Conservation (phyloP, 495 filamentous ascomycete genomes). For the Xylaria flabelliformis region DNA sequence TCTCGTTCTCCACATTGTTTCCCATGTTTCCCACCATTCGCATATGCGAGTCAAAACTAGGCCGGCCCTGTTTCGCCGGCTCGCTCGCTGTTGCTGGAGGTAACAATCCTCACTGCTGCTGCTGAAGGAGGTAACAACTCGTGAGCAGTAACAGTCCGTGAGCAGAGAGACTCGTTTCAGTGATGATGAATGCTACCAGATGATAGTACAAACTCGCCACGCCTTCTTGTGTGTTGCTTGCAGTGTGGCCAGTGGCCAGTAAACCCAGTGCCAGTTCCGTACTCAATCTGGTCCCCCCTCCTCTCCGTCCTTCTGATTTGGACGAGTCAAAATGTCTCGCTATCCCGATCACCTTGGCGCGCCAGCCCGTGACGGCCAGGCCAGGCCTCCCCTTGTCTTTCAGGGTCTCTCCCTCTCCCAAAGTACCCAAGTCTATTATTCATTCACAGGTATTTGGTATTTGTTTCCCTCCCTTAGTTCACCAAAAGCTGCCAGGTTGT, state of each 20-base stretch:
- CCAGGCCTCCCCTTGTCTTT: constrained; percentile 23
- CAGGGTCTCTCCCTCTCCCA: not conserved
- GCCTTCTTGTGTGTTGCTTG: constrained; percentile 5
- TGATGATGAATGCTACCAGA: not conserved
- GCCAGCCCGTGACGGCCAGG: not conserved
- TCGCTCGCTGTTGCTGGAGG: not conserved
- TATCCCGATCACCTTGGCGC: constrained; percentile 26
- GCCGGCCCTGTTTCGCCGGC: not conserved
- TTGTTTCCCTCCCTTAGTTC: not conserved
- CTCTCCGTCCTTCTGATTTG: constrained; percentile 21
- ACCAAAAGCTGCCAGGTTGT: constrained; percentile 5
- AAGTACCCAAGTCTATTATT: constrained; percentile 16
- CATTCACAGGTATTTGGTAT: not conserved
- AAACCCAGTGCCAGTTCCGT: constrained; percentile 17
- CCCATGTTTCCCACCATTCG: too few species aligned
- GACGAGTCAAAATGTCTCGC: constrained; percentile 28
- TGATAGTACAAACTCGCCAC: constrained; percentile 22
- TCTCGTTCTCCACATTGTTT: too few species aligned
- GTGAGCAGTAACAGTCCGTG: constrained; percentile 11
- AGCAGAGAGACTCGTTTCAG: not conserved
- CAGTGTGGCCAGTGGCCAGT: too few species aligned
- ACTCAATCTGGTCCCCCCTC: constrained; percentile 13
- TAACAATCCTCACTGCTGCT: too few species aligned
- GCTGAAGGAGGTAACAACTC: too few species aligned
- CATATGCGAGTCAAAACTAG: too few species aligned